These are phyloP conservation scores for Penicillium sp. DNA, from an alignment of 2,329 filamentous ascomycete genomes.

Conservation along the genomic window DNA sequence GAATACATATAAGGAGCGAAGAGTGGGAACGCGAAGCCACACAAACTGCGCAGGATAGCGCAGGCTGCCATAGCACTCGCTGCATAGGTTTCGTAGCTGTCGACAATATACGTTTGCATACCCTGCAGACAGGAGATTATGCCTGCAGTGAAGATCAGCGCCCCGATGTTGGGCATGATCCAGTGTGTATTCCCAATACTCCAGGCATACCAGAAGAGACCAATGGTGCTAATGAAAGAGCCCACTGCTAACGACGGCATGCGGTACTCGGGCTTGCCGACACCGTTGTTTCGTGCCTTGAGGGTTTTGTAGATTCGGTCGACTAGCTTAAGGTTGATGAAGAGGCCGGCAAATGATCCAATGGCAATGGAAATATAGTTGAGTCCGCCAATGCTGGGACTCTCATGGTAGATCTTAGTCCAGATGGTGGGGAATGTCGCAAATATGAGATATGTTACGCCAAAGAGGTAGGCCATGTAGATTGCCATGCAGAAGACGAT, in stretches of 20 bases:
- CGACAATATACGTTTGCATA: slow-evolving; percentile 38
- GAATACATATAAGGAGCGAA: slow-evolving; percentile 33
- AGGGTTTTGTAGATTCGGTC: neutral
- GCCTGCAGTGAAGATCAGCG: slow-evolving; percentile 47
- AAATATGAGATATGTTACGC: neutral
- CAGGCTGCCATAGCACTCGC: slow-evolving; percentile 29
- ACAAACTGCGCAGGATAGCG: slow-evolving; percentile 25
- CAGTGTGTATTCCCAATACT: slow-evolving; percentile 1
- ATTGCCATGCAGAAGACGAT: slow-evolving; percentile 55
- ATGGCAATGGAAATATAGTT: neutral
- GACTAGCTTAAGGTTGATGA: neutral
- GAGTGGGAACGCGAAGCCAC: slow-evolving; percentile 33
- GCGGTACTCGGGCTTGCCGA: neutral
- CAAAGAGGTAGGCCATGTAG: slow-evolving; percentile 49
- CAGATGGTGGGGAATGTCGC: neutral
- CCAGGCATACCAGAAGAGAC: slow-evolving; percentile 49
- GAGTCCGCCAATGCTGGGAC: neutral
- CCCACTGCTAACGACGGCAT: neutral
- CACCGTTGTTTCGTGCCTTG: neutral
- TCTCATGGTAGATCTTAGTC: neutral
- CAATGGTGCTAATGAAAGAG: slow-evolving; percentile 19
- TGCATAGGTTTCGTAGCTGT: slow-evolving; percentile 30
- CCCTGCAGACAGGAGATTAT: slow-evolving; percentile 37
- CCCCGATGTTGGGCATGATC: slow-evolving; percentile 51
- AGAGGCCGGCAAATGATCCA: neutral